Base-by-base conservation (phyloP, 805 yeast genomes). In the Pichia membranifaciens region DNA sequence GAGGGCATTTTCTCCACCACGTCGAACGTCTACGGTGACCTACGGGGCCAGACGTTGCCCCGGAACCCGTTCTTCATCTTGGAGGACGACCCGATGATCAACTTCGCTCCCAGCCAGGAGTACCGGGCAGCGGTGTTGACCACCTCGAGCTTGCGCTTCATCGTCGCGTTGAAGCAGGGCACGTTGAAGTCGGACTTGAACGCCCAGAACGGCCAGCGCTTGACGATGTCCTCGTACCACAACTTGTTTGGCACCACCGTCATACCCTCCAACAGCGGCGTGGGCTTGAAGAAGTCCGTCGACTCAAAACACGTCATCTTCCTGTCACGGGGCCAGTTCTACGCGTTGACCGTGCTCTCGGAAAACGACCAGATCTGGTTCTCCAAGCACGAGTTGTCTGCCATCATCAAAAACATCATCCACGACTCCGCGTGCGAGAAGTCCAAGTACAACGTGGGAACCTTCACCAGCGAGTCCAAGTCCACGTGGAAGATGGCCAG, bases 41-140 rank as follows among this genome's bases (percentile, higher is more conserved):
- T 79, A 25, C 70, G 81, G 43, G 84, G 85, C 18, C 84, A 81
- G 52, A 76, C 82, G 1, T 66, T 85, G 38, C 95, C 95, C 5
- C 69, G 91, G 51, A 85, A 84, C 59, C 95, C 95, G 1, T 84
- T 82, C 57, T 71, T 85, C 53, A 76, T 85, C 10, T 62, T 85
- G 16, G 88, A 84, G 53, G 84, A 84, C 58, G 95, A 85, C 53
- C 90, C 91, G 1, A 71, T 79, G 51, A 72, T 78, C 16, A 75
- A 74, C 49, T 73, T 67, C 45, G 64, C 71, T 12, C 85, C 87
- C 15, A 69, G 76, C 44, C 95, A 85, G 65, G 69, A 78, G 10
- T 82, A 79, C 51, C 62, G 91, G 33, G 82, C 90, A 8, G 79
- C 90, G 2, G 81, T 76, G 23, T 65, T 85, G 52, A 72, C 83